phyloP scores from a whole-genome alignment of 2,329 filamentous ascomycete species.

The Hysterium pulicare region DNA sequence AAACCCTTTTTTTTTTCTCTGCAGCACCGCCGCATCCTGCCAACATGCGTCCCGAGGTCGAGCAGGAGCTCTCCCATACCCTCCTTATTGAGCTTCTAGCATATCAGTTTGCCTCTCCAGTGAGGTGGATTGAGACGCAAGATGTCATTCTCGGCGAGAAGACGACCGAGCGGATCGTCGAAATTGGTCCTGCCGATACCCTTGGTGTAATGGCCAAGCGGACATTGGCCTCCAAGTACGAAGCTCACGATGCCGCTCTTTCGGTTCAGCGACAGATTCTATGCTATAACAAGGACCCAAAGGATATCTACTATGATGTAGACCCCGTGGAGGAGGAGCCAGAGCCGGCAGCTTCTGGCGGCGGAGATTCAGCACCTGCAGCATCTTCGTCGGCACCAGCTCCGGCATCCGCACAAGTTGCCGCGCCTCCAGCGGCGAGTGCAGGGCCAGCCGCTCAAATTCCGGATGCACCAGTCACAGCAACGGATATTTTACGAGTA shows the following conservation, averaged over 20 bases:
- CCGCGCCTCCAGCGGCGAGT: conserved; percentile 61
- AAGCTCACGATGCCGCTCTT: conserved; percentile 95
- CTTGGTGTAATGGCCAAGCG: conserved; percentile 96
- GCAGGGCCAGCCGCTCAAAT: conserved; percentile 85
- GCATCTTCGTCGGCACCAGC: conserved; percentile 47
- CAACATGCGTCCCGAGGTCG: conserved; percentile 93
- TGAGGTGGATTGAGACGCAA: conserved; percentile 99
- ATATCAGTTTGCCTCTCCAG: conserved; percentile 98
- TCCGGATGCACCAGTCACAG: conserved; percentile 80
- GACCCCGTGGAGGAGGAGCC: conserved; percentile 83
- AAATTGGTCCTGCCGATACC: conserved; percentile 94
- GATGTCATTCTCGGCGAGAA: conserved; percentile 98
- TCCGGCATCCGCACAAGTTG: conserved; percentile 53
- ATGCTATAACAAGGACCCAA: conserved; percentile 99
- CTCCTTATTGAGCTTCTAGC: conserved; percentile 97
- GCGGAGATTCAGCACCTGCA: conserved; percentile 40
- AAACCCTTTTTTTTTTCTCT: conserved; percentile 2
- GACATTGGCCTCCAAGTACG: conserved; percentile 93
- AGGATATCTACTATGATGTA: conserved; percentile 99
- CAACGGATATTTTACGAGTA: conserved; percentile 83
- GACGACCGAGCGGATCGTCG: conserved; percentile 93
- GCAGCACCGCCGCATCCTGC: conserved; percentile 20
- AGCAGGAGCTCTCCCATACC: conserved; percentile 98
- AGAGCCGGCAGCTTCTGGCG: conserved; percentile 54
- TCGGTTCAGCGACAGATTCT: conserved; percentile 96